Conservation (phyloP, 2,329 filamentous ascomycete genomes). For the Blumeriella jaapii region DNA sequence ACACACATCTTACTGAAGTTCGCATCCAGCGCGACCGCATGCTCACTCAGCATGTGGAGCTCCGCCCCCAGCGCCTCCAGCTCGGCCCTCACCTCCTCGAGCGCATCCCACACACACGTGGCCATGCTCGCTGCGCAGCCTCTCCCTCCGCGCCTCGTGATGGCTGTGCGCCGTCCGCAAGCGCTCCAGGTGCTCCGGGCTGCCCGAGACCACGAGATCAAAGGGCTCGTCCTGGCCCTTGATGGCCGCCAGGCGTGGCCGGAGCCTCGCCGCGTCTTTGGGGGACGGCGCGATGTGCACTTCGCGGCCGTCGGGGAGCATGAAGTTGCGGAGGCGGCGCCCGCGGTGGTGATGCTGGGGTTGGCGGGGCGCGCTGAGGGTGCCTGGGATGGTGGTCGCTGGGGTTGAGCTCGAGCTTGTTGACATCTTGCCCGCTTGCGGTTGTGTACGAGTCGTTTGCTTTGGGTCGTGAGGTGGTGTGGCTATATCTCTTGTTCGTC, state of each 20-base stretch:
- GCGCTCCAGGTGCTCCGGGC: slow-evolving; percentile 34
- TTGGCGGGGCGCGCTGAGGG: too few species aligned
- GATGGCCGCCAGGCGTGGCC: slow-evolving; percentile 31
- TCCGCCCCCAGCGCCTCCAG: slow-evolving; percentile 41
- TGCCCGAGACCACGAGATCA: slow-evolving; percentile 48
- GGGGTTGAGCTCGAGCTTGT: slow-evolving; percentile 13
- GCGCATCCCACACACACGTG: slow-evolving; percentile 42
- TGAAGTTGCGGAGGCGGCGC: slow-evolving; percentile 39
- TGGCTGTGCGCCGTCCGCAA: slow-evolving; percentile 40
- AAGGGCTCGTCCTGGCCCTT: slow-evolving; percentile 29
- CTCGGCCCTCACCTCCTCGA: slow-evolving; percentile 42
- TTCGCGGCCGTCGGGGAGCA: slow-evolving; percentile 42
- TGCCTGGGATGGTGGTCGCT: slow-evolving; percentile 5
- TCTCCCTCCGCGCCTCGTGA: slow-evolving; percentile 36
- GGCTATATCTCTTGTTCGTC: too few species aligned
- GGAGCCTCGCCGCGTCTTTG: slow-evolving; percentile 39
- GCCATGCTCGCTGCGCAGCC: slow-evolving; percentile 38
- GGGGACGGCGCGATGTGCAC: slow-evolving; percentile 45
- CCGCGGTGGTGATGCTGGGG: slow-evolving; percentile 21
- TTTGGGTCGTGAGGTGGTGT: too few species aligned
- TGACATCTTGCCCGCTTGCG: slow-evolving; percentile 13
- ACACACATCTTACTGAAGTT: slow-evolving; percentile 54
- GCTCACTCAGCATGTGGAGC: slow-evolving; percentile 38
- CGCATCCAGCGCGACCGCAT: slow-evolving; percentile 43
- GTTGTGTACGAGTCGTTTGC: too few species aligned